Base-by-base conservation (phyloP, 208 protist genomes). In the Leishmania lainsoni region DNA sequence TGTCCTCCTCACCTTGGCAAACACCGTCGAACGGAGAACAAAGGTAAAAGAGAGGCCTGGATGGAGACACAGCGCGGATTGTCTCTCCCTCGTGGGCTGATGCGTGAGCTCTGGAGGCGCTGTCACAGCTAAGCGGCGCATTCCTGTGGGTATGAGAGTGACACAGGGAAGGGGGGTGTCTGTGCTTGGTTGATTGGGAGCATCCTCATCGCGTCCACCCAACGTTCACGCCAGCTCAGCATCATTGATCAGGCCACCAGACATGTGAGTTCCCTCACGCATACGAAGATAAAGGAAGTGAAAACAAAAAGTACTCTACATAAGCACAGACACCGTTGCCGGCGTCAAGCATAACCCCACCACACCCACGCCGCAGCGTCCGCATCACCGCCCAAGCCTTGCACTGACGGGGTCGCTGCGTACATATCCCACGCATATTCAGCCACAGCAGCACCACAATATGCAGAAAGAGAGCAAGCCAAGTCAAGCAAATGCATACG, bases 241-340 rank as follows among this genome's bases (percentile, higher is more conserved):
- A 63, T 10, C 58, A 20, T 10, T 32, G 9, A 63, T 68, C 61
- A 6, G 6, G 61, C 61, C 32, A 17, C 58, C 9, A 16, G 8
- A 9, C 29, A 68, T 16, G 39, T 4, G 22, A 22, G 69, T 73
- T 73, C 26, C 39, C 20, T 5, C 39, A n/a, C 42, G 2, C 3
- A 29, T 20, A 26, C 39, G n/a, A n/a, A 42, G 48, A 29, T 14
- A 12, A 51, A 26, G 5, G 32, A 52, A 49, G 26, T 20, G 9
- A 49, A n/a, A 51, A 4, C 3, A 5, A 73, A 45, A 54, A 32
- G 45, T 73, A 73, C 45, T 73, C 69, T 73, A 73, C 69, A 73
- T 73, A 32, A 9, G 5, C 45, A 52, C 6, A 2, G 6, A 35
- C 45, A 52, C 14, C 1, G 20, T 2, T 45, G 35, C 17, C 26